Evolutionary conservation across 805 yeast species (phyloP).

Genomic region (Saccharomycopsis sp.): DNA sequence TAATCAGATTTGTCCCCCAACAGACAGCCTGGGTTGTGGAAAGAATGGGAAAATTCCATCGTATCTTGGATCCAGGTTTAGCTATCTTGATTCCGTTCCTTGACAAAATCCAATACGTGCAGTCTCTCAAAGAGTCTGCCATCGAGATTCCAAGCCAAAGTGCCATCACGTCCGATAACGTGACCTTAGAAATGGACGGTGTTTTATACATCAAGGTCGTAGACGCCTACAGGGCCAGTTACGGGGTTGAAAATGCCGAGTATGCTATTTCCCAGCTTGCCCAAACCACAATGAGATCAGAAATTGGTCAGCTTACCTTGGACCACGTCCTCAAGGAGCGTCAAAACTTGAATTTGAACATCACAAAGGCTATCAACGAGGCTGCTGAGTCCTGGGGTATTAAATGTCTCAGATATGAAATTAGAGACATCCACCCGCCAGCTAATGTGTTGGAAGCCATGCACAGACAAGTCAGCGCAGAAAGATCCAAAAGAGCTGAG

Average conservation of each 20-base stretch:
- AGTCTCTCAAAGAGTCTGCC: conserved; percentile 77
- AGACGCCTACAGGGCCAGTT: conserved; percentile 80
- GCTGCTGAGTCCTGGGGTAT: conserved; percentile 87
- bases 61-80: conserved; percentile 67
- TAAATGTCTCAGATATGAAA: conserved; percentile 75
- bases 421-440: conserved; percentile 85
- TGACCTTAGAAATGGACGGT: conserved; percentile 79
- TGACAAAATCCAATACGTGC: conserved; percentile 75
- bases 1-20: conserved; percentile 77
- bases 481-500: conserved; percentile 80
- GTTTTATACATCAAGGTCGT: conserved; percentile 69
- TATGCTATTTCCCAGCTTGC: conserved; percentile 82
- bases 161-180: conserved; percentile 83
- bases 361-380: conserved; percentile 73
- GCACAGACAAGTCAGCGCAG: conserved; percentile 88
- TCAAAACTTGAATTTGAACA: conserved; percentile 62
- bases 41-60: conserved; percentile 79
- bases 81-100: conserved; percentile 66
- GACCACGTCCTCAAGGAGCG: conserved; percentile 76
- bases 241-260: conserved; percentile 83
- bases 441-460: conserved; percentile 78
- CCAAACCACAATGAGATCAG: conserved; percentile 86
- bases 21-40: conserved; percentile 90
- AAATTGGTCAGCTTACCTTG: conserved; percentile 74
- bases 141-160: conserved; percentile 77